Percentiles rank a stretch among this genome's conserved stretches.
phyloP scores from a whole-genome alignment of 768 basidiomycete genomes.

The Lanmaoa rubissima region DNA sequence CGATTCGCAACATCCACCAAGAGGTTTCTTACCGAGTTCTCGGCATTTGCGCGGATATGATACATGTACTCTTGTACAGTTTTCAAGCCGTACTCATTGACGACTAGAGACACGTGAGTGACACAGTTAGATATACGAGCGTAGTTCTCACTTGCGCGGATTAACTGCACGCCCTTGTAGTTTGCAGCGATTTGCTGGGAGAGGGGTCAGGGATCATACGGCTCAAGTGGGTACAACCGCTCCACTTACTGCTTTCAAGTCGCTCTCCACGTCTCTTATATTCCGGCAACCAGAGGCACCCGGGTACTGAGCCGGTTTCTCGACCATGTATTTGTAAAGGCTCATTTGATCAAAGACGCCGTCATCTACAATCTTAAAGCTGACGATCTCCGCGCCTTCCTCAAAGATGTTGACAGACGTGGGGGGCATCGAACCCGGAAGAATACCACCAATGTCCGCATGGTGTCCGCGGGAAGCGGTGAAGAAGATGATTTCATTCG shows the following conservation, averaged over 20 bases:
- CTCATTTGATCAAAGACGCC: constrained; percentile 79
- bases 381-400: constrained; percentile 89
- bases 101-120: constrained; percentile 46
- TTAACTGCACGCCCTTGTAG: constrained; percentile 84
- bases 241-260: constrained; percentile 75
- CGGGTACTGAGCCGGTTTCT: constrained; percentile 75
- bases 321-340: constrained; percentile 76
- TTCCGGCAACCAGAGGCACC: constrained; percentile 87
- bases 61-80: constrained; percentile 94
- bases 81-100: constrained; percentile 79
- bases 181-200: constrained; percentile 90
- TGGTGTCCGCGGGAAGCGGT: constrained; percentile 94
- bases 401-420: constrained; percentile 89
- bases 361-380: constrained; percentile 85
- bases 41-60: constrained; percentile 87
- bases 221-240: neutral
- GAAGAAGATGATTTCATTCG: constrained; percentile 81
- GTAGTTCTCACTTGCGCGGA: constrained; percentile 62
- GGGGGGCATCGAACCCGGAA: constrained; percentile 95
- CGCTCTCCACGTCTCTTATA: constrained; percentile 87
- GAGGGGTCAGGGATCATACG: neutral
- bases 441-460: constrained; percentile 90
- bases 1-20: constrained; percentile 72
- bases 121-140: neutral
- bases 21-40: constrained; percentile 79